Evolutionary conservation across 1,139 yeast genomes (phyloP), one percentile per base, ranked within the genome.

Genomic region (Candida sp.): DNA sequence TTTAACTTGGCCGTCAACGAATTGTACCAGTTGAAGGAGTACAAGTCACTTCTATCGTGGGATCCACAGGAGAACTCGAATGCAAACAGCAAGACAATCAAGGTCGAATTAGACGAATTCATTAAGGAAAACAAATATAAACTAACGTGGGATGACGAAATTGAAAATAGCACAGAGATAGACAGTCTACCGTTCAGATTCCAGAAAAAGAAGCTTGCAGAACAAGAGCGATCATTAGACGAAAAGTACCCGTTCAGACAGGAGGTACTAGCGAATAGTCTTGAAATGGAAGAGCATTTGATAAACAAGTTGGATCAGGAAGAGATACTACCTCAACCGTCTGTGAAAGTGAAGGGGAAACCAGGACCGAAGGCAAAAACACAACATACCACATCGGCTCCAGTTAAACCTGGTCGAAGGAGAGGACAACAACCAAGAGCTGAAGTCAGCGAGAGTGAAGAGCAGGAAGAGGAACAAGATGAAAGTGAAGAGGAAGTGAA

Each of bases 21-120:
- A 57, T 66, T 84, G 47, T 85, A 82, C 63, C 87, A 85, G 56
- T 66, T 85, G 11, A 79, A 75, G 55, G 84, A 83, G 58, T 84
- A 80, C 60, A 81, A 80, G 40, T 80, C 91, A 2, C 68, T 88
- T 22, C 83, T 80, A 0, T 77, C 78, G 44, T 88, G 85, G 77
- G 80, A 85, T 54, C 91, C 92, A 0, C 59, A 65, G 5, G 83
- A 78, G 44, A 73, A 73, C 54, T 69, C 76, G 2, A 58, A 58
- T 11, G 66, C 68, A 5, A 61, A 65, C 26, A 54, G 60, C 12
- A 56, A 56, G 41, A 58, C 58, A 30, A 53, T 70, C 17, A 82
- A 80, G 12, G 77, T 69, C 50, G 62, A 70, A 23, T 74, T 62
- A 56, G 73, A 72, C 40, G 62, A 68, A 32, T 77, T 75, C 52